Base-by-base conservation (phyloP, 2,329 filamentous ascomycete species). In the Neofusicoccum laricinum region DNA sequence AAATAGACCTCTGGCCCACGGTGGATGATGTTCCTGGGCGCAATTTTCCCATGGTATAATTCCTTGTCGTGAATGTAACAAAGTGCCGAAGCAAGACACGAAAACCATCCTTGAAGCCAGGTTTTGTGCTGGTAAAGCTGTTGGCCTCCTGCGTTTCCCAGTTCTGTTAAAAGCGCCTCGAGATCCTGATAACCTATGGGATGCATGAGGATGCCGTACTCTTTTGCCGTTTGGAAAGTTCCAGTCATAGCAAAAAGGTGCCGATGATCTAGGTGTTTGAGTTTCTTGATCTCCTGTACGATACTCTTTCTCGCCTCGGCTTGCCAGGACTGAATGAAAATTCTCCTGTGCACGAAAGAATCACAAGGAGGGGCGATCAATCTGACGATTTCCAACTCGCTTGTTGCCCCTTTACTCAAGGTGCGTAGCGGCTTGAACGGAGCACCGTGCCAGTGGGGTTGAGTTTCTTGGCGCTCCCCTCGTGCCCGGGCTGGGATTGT, bases 11-110 rank as follows among this genome's bases (percentile, higher is more conserved):
- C 5, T 5, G 40, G 41, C 8, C 50, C 50, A n/a, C 63, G 63
- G 21, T 64, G 63, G 12, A 64, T 48, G 4, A 64, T 64, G 19
- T 64, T 64, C 12, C 40, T 58, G 14, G 63, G 63, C 41, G 45
- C 57, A 4, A 64, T 59, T 0, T 64, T 32, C 34, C 48, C 32
- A 38, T 64, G 63, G 2, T 34, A 51, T 6, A 64, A 12, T 12
- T 51, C 63, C 5, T 21, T 25, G 6, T 36, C 51, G 34, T 64
- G 63, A 3, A 64, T 48, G 40, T 64, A 64, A 11, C 12, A 25
- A 7, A 64, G 17, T 3, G 63, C 63, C 12, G 40, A 36, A 17
- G 40, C 38, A 17, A 64, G n/a, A 32, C 63, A 64, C 1, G 25
- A 14, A 21, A 59, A 59, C 63, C 63, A 64, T 34, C 19, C 14